phyloP scores from a whole-genome alignment of 345 rosid genomes.

The Lepidium aucheri region DNA sequence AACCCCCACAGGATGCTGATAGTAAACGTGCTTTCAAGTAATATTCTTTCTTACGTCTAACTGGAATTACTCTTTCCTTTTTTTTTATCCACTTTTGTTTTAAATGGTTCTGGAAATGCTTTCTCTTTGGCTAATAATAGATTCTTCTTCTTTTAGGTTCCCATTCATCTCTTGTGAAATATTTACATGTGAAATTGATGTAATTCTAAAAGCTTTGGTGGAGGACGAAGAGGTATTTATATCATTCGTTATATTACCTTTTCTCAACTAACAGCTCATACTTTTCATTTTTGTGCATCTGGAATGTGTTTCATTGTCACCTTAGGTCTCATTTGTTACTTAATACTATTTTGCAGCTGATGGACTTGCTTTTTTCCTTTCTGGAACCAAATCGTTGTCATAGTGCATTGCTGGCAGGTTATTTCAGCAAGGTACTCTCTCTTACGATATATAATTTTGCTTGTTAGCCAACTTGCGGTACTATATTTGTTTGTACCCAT shows the following conservation, averaged over 20 bases:
- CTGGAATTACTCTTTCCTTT: background rate
- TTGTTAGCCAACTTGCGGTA: background rate
- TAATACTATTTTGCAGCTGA: conserved; percentile 49
- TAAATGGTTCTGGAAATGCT: background rate
- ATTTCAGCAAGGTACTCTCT: conserved; percentile 83
- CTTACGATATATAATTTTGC: background rate
- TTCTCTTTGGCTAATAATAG: conserved; percentile 4
- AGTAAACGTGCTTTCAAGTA: conserved; percentile 85
- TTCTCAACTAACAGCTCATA: background rate
- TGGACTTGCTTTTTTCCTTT: conserved; percentile 90
- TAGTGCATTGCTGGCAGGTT: conserved; percentile 88
- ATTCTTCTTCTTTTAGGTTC: conserved; percentile 43
- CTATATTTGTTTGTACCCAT: background rate
- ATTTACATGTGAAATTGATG: conserved; percentile 97
- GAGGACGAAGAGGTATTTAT: conserved; percentile 83
- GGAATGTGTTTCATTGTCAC: background rate
- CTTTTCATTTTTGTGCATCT: background rate
- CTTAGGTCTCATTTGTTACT: conserved; percentile 7
- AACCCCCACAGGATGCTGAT: conserved; percentile 78
- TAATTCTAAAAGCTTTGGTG: conserved; percentile 82
- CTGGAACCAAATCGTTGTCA: conserved; percentile 82
- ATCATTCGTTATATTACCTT: background rate
- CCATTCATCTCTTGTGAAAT: conserved; percentile 96
- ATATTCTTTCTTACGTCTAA: conserved; percentile 13
- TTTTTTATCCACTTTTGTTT: background rate